Conservation (phyloP, 2,329 filamentous ascomycete genomes). For the Fusarium hostae region DNA sequence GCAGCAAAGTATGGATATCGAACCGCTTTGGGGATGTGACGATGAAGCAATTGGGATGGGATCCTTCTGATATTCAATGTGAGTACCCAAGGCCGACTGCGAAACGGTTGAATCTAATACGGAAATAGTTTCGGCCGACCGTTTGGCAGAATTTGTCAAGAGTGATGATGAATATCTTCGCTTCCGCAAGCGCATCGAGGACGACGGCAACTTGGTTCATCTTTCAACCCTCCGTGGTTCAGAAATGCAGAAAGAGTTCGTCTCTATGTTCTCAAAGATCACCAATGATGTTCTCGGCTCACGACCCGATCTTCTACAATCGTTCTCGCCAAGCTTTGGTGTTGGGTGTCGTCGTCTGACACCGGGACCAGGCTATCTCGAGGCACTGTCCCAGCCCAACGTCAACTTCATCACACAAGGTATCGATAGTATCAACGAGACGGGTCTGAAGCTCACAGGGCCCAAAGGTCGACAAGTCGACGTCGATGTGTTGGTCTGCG, state of each 20-base stretch:
- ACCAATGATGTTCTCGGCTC: not conserved
- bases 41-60: not conserved
- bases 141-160: not conserved
- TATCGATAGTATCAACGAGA: not conserved
- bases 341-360: not conserved
- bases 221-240: not conserved
- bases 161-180: not conserved
- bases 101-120: not conserved
- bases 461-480: accelerated
- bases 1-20: conserved; percentile 5
- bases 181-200: conserved; percentile 1
- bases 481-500: not conserved
- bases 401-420: not conserved
- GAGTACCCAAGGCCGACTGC: accelerated
- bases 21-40: not conserved
- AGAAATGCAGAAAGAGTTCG: not conserved
- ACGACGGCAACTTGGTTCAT: not conserved
- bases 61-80: not conserved
- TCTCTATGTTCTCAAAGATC: not conserved
- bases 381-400: accelerated
- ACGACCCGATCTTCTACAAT: not conserved
- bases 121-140: not conserved
- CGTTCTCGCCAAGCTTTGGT: not conserved
- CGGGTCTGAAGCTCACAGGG: not conserved
- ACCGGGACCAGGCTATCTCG: not conserved